A percentile compares a stretch with the other conserved stretches of the same genome.
Conservation (phyloP, 257 asterid genomes). For the Thymus mandschuricus region DNA sequence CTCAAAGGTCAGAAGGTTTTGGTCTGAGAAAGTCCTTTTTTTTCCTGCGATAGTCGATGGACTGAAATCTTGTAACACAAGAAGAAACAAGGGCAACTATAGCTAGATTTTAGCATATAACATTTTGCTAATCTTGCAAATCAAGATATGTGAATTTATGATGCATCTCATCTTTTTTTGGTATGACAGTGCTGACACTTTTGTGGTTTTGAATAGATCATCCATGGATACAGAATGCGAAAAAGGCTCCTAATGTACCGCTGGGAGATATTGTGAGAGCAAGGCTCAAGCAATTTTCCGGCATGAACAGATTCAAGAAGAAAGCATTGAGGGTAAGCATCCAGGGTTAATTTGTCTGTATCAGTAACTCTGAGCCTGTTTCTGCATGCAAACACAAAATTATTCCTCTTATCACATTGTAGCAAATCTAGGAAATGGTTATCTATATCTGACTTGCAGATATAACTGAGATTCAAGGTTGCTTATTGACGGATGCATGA, state of each 20-base stretch:
- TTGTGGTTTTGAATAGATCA: constrained; percentile 58
- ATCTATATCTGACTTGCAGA: not conserved
- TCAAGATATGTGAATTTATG: constrained; percentile 8
- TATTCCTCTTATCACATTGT: not conserved
- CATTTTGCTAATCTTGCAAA: constrained; percentile 23
- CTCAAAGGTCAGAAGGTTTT: constrained; percentile 17
- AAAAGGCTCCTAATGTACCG: constrained; percentile 88
- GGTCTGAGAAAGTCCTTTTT: not conserved
- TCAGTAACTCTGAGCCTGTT: constrained; percentile 3
- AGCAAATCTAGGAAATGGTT: not conserved
- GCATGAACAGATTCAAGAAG: constrained; percentile 90
- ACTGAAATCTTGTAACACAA: not conserved
- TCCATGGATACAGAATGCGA: constrained; percentile 87
- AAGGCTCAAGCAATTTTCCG: constrained; percentile 84
- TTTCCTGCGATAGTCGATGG: not conserved
- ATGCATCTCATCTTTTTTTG: not conserved
- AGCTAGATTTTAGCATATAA: constrained; percentile 14
- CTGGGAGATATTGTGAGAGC: constrained; percentile 89
- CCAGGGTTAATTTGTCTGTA: not conserved
- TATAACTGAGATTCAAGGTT: constrained; percentile 2
- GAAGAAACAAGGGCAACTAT: constrained; percentile 5
- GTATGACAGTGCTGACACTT: constrained; percentile 22
- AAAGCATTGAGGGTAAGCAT: constrained; percentile 83
- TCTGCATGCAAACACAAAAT: not conserved
- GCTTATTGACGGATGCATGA: constrained; percentile 4